Base-by-base conservation (phyloP, 192 early-diverging fungal species). In the Jimgerdemannia flammicorona region DNA sequence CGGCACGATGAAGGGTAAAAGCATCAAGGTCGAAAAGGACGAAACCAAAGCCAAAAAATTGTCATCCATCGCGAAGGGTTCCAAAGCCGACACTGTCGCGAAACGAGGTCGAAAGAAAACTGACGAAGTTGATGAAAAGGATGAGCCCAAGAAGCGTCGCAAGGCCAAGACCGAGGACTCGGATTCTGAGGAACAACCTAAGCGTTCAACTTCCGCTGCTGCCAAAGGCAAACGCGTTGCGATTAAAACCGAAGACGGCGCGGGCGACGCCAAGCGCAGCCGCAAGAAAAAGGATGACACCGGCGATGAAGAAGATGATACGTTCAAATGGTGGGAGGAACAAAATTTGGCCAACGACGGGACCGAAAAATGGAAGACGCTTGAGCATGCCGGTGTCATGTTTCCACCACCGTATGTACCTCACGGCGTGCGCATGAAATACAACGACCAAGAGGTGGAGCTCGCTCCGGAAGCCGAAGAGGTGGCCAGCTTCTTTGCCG, bases 401-500 rank as follows among this genome's bases (percentile, higher is more conserved):
- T 99, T 99, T 68, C 95, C 98, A 64, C 97, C 97, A 1, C 86
- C 87, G 4, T 99, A 99, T 81, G 90, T 83, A 59, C 94, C 95
- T 11, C 97, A 98, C 80, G 93, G 93, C 20, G 77, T 98, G 43
- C 93, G 94, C 77, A 92, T 99, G 87, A 81, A 87, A 65, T 99
- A 98, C 75, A 81, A 95, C 77, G 95, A 95, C 84, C 78, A 90
- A 78, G 80, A 72, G 59, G 80, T 92, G 64, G 79, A 65, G 54
- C 79, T 98, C 42, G 84, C 80, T 1, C 92, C 96, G 1, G 90
- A 91, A 43, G 91, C 93, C 3, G 98, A 99, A 80, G 98, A 99
- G 75, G 94, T 99, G 0, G 98, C 98, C 2, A 93, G 88, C 11
- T 99, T 98, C 80, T 99, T 91, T 87, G 98, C 96, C 39, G 92